A percentile compares a stretch with the other conserved stretches of the same genome.
phyloP scores from a whole-genome alignment of 2,329 filamentous ascomycete species.

The Exophiala calicioides region DNA sequence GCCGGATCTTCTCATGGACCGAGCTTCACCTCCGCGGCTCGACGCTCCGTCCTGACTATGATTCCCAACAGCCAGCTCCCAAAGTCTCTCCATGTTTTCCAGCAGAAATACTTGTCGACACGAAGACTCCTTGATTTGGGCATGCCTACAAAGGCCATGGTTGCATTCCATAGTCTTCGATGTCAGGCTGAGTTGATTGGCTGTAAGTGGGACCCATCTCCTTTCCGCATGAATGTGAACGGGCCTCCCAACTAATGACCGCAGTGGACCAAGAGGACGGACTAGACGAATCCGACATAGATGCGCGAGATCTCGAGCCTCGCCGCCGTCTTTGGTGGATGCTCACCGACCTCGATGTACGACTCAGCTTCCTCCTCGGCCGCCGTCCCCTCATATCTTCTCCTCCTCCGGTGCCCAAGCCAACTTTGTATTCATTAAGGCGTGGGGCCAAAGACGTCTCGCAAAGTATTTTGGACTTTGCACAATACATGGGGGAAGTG shows the following conservation, averaged over 20 bases:
- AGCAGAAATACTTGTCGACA: conserved; percentile 13
- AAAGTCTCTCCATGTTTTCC: conserved; percentile 10
- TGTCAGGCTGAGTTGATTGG: conserved; percentile 21
- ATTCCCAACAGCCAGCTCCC: conserved; percentile 1
- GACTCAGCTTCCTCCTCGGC: conserved; percentile 25
- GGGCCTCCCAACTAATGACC: conserved; percentile 2
- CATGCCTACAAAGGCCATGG: conserved; percentile 21
- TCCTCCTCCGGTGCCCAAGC: conserved; percentile 8
- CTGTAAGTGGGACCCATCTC: conserved; percentile 11
- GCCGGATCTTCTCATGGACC: neutral
- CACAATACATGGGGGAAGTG: conserved; percentile 15
- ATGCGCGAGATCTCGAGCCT: conserved; percentile 6
- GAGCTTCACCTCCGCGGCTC: neutral
- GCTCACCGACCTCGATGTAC: conserved; percentile 20
- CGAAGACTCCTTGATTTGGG: conserved; percentile 18
- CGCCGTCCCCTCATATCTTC: conserved; percentile 16
- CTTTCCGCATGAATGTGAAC: no score
- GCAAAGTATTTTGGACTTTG: conserved; percentile 16
- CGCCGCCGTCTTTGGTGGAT: conserved; percentile 26
- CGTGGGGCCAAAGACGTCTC: conserved; percentile 8
- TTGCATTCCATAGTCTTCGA: conserved; percentile 15
- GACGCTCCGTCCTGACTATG: neutral
- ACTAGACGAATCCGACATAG: neutral
- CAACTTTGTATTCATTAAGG: neutral
- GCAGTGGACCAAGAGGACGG: conserved; percentile 15